Evolutionary conservation across 306 rosid genomes (phyloP).

Genomic region (Cucurbita pepo): DNA sequence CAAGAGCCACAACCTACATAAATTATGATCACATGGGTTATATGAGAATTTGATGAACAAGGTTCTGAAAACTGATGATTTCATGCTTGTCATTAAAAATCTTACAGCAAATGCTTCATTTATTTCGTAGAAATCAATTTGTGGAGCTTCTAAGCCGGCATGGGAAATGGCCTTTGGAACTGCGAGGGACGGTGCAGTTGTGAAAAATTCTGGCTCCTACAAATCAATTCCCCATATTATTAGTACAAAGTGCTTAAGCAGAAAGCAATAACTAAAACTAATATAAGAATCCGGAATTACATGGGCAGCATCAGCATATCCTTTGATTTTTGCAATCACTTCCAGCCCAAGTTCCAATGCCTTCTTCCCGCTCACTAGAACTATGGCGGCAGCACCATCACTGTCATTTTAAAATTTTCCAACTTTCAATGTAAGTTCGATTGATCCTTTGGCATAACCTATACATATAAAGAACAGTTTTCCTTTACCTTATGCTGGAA

Average conservation of each 20-base stretch:
- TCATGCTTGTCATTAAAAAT: constrained; percentile 1
- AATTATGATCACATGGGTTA: neutral
- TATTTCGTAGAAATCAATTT: constrained; percentile 80
- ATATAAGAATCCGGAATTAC: constrained; percentile 21
- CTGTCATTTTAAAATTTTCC: constrained; percentile 25
- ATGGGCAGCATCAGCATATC: constrained; percentile 98
- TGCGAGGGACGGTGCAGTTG: constrained; percentile 95
- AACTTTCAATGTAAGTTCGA: constrained; percentile 9
- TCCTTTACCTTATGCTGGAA: constrained; percentile 78
- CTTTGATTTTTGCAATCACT: constrained; percentile 82
- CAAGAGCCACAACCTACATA: constrained; percentile 87
- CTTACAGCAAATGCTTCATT: constrained; percentile 96
- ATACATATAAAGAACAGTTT: constrained; percentile 5
- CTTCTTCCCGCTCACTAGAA: constrained; percentile 86
- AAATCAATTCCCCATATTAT: constrained; percentile 14
- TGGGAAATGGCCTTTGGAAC: constrained; percentile 82
- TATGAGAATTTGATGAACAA: neutral
- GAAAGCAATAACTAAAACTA: neutral
- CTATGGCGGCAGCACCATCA: constrained; percentile 97
- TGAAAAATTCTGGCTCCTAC: constrained; percentile 91
- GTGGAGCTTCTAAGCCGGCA: constrained; percentile 68
- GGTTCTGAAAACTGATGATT: neutral
- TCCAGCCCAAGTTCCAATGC: constrained; percentile 73
- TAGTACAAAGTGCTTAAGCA: neutral
- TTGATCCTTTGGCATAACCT: neutral